These are phyloP conservation scores for Oxalis stricta DNA, from an alignment of 441 rosid genomes.

Conservation along the genomic window DNA sequence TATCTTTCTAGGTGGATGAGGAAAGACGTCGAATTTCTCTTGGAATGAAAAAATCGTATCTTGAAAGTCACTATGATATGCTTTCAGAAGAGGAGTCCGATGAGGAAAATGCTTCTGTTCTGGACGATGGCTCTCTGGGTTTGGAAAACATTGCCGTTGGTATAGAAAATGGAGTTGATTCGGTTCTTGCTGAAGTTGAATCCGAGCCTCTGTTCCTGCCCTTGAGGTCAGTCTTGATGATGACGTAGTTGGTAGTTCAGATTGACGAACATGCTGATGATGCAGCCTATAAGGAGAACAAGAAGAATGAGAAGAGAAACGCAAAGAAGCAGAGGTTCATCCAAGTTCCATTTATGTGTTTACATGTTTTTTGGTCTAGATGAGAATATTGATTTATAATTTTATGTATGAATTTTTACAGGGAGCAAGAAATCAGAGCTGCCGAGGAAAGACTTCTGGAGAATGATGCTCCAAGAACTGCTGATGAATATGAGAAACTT, in stretches of 20 bases:
- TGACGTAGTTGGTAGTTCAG: slow-evolving; percentile 15
- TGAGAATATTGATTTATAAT: neutral
- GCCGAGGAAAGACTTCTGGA: slow-evolving; percentile 86
- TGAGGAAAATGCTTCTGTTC: slow-evolving; percentile 25
- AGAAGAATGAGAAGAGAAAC: slow-evolving; percentile 41
- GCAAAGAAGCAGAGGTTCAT: slow-evolving; percentile 68
- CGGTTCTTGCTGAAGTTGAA: slow-evolving; percentile 46
- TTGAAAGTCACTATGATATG: slow-evolving; percentile 17
- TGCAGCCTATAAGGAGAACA: slow-evolving; percentile 29
- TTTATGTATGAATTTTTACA: slow-evolving; percentile 13
- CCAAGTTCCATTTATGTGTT: neutral
- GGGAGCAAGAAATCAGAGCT: slow-evolving; percentile 80
- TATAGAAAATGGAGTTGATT: slow-evolving; percentile 26
- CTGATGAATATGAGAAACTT: slow-evolving; percentile 88
- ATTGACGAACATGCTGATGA: slow-evolving; percentile 21
- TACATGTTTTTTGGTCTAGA: slow-evolving; percentile 2
- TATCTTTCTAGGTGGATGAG: slow-evolving; percentile 51
- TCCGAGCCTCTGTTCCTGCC: slow-evolving; percentile 70
- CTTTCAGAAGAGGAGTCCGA: slow-evolving; percentile 28
- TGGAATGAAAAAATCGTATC: slow-evolving; percentile 68
- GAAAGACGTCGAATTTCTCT: slow-evolving; percentile 81
- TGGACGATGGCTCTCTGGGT: slow-evolving; percentile 15
- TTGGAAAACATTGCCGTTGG: slow-evolving; percentile 19
- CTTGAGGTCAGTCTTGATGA: slow-evolving; percentile 70
- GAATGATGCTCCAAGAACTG: slow-evolving; percentile 66